Evolutionary conservation across 1,284 basidiomycete species (phyloP), one percentile per base, ranked within the genome.

Genomic region (Puccinia coronata): DNA sequence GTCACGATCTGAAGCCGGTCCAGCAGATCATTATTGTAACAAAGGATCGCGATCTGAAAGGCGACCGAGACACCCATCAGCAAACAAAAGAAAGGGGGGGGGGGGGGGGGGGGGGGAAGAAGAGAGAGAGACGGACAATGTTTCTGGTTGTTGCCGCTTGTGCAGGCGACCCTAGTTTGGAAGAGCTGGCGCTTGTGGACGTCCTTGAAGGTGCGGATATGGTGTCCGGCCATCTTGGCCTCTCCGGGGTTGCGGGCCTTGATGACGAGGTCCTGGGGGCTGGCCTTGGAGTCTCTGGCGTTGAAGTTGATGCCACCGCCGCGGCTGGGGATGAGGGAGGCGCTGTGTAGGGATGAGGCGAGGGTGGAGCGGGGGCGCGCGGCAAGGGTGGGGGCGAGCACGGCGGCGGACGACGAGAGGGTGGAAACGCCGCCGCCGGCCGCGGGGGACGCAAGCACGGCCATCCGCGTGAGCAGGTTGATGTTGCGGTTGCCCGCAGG

Each of bases 231-330:
- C 87, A 98, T 93, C 82, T 90, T 90, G 1, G 97, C 97, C 87
- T 99, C 96, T 2, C 97, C 97, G 18, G 90, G 90, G 87, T 98
- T 98, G 67, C 94, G 89, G n/a, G 94, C 95, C 86, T 92, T 94
- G 82, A 97, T 90, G 16, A 95, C 91, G n/a, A 69, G 28, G 23
- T 69, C 67, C 28, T 25, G 39, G 9, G 67, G 67, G 57, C 94
- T 90, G 16, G 90, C 91, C 2, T 94, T 59, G 39, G 39, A 43
- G 20, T 23, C 28, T 9, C 36, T 61, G 16, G 49, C 39, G 39
- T 75, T 75, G 39, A 75, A 75, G 57, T 75, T 75, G n/a, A 75
- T 20, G 9, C 73, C 73, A 43, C 28, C 73, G 36, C 73, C 73
- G 6, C 73, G 73, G 41, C 73, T 75, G 28, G 73, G 73, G 36